Evolutionary conservation across 345 rosid genomes (phyloP), one percentile per base, ranked within the genome.

Genomic region (Streptanthus diversifolius): DNA sequence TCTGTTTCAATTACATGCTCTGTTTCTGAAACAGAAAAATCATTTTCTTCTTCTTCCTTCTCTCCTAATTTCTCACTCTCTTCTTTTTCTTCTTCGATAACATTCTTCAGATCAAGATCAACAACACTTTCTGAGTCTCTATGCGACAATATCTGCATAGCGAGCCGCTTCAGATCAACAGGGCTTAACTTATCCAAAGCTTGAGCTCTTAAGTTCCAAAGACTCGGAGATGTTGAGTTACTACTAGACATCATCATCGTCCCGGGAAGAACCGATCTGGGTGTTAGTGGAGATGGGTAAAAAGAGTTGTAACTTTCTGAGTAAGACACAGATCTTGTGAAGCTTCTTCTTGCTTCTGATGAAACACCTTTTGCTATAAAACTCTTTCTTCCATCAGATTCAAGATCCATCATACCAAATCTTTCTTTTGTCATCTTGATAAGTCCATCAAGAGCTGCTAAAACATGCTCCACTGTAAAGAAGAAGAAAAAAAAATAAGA

Each of bases 141-240:
- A 6, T 75, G 65, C 0, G 89, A 76, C 66, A 82, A 58, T 61
- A 85, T 77, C 48, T 82, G 80, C 44, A 85, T 70, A 0, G 85
- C 63, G 43, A 88, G 80, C 51, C 79, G 85, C 76, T 90, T 88
- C 44, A 83, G 36, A 36, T 87, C 96, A n/a, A 87, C 68, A 2
- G 88, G 93, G 63, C 84, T 92, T 72, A 87, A 48, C 69, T 86
- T 95, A 63, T 84, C 96, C 40, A 87, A 77, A 22, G 92, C 85
- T 56, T 87, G 88, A 76, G 86, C 84, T 79, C 96, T 58, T n/a
- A 83, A 78, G 58, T 79, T 68, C 83, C 82, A 77, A 2, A 83
- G 78, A 72, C 68, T 66, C 33, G 83, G 75, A 25, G 85, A 80
- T 17, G 80, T 37, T 53, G 79, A 71, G 45, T 5, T 70, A 74